Conservation (phyloP, 2,329 filamentous ascomycete genomes). For the Chrysoporthe puriensis region DNA sequence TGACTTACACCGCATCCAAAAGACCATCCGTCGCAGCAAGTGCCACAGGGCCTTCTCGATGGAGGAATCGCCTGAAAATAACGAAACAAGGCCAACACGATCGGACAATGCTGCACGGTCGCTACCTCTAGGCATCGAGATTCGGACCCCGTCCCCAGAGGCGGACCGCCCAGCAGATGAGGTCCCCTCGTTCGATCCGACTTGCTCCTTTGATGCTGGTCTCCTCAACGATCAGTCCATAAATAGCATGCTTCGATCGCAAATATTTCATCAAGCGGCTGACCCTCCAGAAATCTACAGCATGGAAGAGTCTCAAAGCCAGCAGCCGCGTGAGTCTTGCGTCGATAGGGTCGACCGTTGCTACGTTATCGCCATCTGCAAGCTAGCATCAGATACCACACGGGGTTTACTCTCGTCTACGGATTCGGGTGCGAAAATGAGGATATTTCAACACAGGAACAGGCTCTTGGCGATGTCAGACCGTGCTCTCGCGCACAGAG, state of each 20-base stretch:
- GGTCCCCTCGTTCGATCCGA: not conserved
- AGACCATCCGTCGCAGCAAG: slow-evolving; percentile 25
- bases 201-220: not conserved
- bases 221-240: not conserved
- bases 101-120: not conserved
- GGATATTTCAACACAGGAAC: slow-evolving; percentile 19
- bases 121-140: not conserved
- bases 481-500: not conserved
- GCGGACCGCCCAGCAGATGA: not conserved
- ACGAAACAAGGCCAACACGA: not conserved
- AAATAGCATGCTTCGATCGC: not conserved
- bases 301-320: not conserved
- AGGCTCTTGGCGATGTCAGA: slow-evolving; percentile 20
- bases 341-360: not conserved
- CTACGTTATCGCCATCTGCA: not conserved
- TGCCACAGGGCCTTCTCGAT: slow-evolving; percentile 10
- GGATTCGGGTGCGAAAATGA: not conserved
- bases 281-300: not conserved
- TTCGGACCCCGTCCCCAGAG: not conserved
- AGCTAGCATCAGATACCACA: not conserved
- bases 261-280: not conserved
- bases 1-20: slow-evolving; percentile 15
- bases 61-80: not conserved
- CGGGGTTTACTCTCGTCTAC: not conserved
- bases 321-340: not conserved